Percentiles rank a stretch among this genome's conserved stretches.
Conservation (phyloP, 257 asterid species). For the Eucommia ulmoides region DNA sequence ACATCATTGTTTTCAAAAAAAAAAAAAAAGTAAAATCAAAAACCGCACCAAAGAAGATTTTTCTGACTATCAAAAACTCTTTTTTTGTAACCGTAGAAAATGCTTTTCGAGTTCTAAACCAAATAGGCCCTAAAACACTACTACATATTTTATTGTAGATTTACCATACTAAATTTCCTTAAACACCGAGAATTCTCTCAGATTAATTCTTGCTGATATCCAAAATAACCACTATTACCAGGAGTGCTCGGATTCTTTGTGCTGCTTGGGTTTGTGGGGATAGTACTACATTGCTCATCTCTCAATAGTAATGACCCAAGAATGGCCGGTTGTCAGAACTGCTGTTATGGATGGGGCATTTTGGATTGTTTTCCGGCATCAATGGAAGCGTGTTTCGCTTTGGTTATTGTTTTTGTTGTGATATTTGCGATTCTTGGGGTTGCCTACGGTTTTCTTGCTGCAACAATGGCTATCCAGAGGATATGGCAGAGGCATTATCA, state of each 20-base stretch:
- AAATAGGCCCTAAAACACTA: too few species aligned
- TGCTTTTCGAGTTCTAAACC: too few species aligned
- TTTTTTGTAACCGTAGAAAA: too few species aligned
- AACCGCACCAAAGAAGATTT: too few species aligned
- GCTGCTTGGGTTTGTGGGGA: constrained; percentile 38
- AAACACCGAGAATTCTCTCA: too few species aligned
- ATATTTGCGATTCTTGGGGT: constrained; percentile 48
- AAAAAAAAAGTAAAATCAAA: too few species aligned
- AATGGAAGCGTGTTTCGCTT: constrained; percentile 42
- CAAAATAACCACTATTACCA: constrained; percentile 18
- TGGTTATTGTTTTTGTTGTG: constrained; percentile 31
- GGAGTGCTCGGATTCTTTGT: constrained; percentile 42
- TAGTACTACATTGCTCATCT: constrained; percentile 32
- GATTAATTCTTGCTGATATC: too few species aligned
- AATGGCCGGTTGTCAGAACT: constrained; percentile 48
- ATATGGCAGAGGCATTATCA: constrained; percentile 54
- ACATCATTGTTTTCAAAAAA: too few species aligned
- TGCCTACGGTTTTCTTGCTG: constrained; percentile 47
- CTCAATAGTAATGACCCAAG: constrained; percentile 28
- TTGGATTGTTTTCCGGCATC: constrained; percentile 54
- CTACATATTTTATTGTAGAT: too few species aligned
- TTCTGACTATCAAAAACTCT: too few species aligned
- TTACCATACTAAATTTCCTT: too few species aligned
- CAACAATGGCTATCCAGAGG: constrained; percentile 49
- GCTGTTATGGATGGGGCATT: constrained; percentile 50